Percentiles rank a stretch among this genome's conserved stretches.
Evolutionary conservation across 345 rosid genomes (phyloP).

Genomic region (Brassica nigra): DNA sequence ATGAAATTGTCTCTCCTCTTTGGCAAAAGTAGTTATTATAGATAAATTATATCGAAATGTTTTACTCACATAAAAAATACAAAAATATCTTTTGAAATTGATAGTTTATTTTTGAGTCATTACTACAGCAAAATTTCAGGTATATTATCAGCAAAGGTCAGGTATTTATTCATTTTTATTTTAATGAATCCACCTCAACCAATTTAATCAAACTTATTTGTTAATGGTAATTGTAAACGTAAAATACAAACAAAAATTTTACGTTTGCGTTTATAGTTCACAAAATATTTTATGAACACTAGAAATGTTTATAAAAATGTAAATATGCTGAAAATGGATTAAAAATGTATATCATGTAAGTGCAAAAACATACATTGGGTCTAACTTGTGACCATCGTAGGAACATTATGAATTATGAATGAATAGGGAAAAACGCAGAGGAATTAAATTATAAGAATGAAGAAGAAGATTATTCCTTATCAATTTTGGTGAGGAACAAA

Average conservation of each 20-base stretch:
- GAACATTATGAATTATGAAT: too few species aligned
- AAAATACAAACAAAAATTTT: neutral
- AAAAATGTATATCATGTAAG: neutral
- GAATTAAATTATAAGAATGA: too few species aligned
- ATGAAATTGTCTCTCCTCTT: conserved; percentile 30
- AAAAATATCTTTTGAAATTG: conserved; percentile 20
- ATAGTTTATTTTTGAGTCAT: neutral
- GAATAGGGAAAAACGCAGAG: too few species aligned
- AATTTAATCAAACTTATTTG: neutral
- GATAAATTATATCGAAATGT: neutral
- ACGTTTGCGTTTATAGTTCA: neutral
- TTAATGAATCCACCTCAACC: neutral
- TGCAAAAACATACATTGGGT: neutral
- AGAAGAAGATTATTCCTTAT: too few species aligned
- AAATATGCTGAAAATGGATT: too few species aligned
- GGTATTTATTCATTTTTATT: neutral
- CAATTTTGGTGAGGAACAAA: too few species aligned
- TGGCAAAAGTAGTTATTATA: neutral
- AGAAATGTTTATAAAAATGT: neutral
- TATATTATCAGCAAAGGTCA: neutral
- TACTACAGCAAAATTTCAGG: neutral
- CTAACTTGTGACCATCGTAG: too few species aligned
- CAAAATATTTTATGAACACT: neutral
- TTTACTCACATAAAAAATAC: neutral
- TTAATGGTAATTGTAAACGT: neutral